Evolutionary conservation across 768 basidiomycete species (phyloP).

Genomic region (Jaapia argillacea): DNA sequence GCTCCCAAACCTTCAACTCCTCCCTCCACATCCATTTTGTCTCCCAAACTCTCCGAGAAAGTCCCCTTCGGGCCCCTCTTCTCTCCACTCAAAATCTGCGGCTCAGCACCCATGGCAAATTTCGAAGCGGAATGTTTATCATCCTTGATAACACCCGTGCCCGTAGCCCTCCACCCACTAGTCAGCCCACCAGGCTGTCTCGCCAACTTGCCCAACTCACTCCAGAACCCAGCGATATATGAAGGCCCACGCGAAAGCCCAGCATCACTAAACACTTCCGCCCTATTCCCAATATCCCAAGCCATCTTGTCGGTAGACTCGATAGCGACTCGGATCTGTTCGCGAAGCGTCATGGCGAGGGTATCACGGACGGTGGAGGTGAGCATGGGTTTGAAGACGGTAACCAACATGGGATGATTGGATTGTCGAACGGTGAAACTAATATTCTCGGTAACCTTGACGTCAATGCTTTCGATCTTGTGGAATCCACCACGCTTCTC

Average conservation of each 20-base stretch:
- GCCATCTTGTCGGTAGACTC: conserved; percentile 46
- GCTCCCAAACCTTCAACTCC: conserved; percentile 15
- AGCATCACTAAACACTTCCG: conserved; percentile 56
- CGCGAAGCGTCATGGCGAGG: conserved; percentile 45
- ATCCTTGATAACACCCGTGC: conserved; percentile 54
- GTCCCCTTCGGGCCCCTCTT: conserved; percentile 60
- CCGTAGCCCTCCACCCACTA: conserved; percentile 43
- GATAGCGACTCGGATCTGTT: conserved; percentile 40
- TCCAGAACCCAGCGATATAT: conserved; percentile 55
- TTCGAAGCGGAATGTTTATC: conserved; percentile 21
- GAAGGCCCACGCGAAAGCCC: conserved; percentile 41
- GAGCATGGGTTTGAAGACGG: conserved; percentile 56
- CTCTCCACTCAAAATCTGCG: conserved; percentile 58
- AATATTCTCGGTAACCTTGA: conserved; percentile 47
- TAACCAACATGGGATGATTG: conserved; percentile 53
- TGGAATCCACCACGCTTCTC: conserved; percentile 38
- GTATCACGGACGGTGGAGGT: conserved; percentile 46
- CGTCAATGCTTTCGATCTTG: conserved; percentile 43
- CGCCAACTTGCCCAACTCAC: conserved; percentile 52
- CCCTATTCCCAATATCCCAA: conserved; percentile 47
- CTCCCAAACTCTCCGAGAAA: conserved; percentile 28
- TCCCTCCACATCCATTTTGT: conserved; percentile 19
- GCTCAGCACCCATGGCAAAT: conserved; percentile 65
- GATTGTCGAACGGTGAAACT: conserved; percentile 43
- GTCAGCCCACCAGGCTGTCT: conserved; percentile 25